Base-by-base conservation (phyloP, 441 rosid genomes). In the Bocquillonia castaneifolia region DNA sequence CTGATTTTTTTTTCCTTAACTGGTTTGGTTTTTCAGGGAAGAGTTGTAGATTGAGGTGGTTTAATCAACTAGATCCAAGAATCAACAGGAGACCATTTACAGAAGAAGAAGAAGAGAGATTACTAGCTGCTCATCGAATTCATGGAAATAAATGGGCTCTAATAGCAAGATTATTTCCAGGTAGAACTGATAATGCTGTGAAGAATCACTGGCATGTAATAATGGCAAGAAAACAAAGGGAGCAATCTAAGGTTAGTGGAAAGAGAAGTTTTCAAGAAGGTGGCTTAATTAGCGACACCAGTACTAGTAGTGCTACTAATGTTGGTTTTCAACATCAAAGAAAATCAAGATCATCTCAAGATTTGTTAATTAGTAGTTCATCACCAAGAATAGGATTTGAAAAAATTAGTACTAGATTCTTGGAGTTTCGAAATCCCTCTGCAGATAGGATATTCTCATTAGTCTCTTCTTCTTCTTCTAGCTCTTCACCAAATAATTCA, bases 201-300 rank as follows among this genome's bases (percentile, higher is more conserved):
- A 94, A 94, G 87, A 94, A 94, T 73, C 99, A 92, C 56, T 94
- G 97, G 96, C 98, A 94, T 77, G 99, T 94, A 61, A 79, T 92
- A 63, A 89, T 90, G 94, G 97, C 98, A 10, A 86, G 98, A 74
- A 88, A 79, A 73, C 86, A 83, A 69, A 84, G 98, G 67, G 92
- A 91, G 66, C 95, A 85, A 68, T 84, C 94, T 44, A 77, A 69
- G 71, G 68, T 48, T 48, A 51, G 68, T 71, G 61, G 78, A 36
- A 75, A 76, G 57, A 71, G 83, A 74, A 73, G 72, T 73, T 67
- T 55, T 56, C 76, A 76, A 54, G 72, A 75, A 59, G 78, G 77
- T 17, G 50, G 56, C 23, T 51, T 73, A 36, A 69, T n/a, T 37
- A 63, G 63, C 56, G n/a, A 68, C 59, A 63, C 56, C 25, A 23